phyloP scores from a whole-genome alignment of 1,284 basidiomycete genomes.

The Vanrija sp. region DNA sequence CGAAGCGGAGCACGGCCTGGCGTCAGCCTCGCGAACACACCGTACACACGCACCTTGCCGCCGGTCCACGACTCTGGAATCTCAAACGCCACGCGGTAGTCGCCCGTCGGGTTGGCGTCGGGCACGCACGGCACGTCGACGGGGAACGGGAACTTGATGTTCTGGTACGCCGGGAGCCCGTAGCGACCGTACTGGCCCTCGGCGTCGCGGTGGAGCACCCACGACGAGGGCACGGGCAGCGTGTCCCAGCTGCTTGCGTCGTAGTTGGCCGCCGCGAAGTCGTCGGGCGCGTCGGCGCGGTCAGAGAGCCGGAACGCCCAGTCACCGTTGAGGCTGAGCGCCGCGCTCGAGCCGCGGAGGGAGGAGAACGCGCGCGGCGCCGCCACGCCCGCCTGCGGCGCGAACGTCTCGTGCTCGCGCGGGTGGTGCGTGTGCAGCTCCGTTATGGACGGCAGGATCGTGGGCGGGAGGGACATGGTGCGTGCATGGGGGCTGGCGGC shows the following conservation, averaged over 20 bases:
- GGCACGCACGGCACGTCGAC: slow-evolving; percentile 14
- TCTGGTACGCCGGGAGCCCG: slow-evolving; percentile 14
- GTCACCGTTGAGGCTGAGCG: slow-evolving; percentile 14
- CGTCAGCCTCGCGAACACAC: not conserved
- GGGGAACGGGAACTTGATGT: slow-evolving; percentile 17
- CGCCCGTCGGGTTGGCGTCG: slow-evolving; percentile 18
- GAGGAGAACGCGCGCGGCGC: slow-evolving; percentile 10
- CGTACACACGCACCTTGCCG: not conserved
- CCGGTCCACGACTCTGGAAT: not conserved
- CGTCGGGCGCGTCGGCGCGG: not conserved
- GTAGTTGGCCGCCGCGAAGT: slow-evolving; percentile 4
- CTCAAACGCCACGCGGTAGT: slow-evolving; percentile 12
- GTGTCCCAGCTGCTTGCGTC: slow-evolving; percentile 5
- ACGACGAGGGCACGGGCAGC: slow-evolving; percentile 12
- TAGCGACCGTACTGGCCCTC: not conserved
- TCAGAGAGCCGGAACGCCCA: slow-evolving; percentile 18
- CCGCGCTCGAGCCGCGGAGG: not conserved
- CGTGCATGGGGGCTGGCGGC: no score
- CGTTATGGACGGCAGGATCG: not conserved
- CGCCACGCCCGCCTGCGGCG: slow-evolving; percentile 5
- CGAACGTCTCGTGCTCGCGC: slow-evolving; percentile 11
- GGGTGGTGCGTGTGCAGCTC: not conserved
- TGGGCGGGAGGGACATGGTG: not conserved
- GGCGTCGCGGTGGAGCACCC: slow-evolving; percentile 14
- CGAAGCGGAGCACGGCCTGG: slow-evolving; percentile 22